A percentile compares a stretch with the other conserved stretches of the same genome.
These are phyloP conservation scores for Phytophthora tentaculata DNA, from an alignment of 352 stramenopile genomes.

Conservation along the genomic window DNA sequence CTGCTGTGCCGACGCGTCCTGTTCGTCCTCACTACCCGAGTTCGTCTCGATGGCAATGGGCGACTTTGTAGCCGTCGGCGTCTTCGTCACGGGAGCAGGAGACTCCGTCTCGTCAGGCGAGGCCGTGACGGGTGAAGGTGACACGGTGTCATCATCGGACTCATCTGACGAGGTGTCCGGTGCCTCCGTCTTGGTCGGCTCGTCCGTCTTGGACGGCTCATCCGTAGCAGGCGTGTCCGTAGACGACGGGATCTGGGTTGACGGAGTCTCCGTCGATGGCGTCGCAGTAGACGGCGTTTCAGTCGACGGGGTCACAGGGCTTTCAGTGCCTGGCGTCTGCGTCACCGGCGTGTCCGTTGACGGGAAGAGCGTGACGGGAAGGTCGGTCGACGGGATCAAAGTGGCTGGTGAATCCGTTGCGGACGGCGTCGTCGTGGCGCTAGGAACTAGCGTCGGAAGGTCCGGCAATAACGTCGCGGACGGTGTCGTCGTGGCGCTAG, in stretches of 20 bases:
- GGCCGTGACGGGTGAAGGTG: conserved; percentile 28
- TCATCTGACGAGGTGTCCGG: conserved; percentile 19
- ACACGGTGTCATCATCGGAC: conserved; percentile 12
- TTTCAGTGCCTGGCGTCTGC: too few relatives aligned
- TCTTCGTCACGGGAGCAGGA: conserved; percentile 26
- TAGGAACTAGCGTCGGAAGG: conserved; percentile 17
- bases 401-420: conserved; percentile 24
- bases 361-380: too few relatives aligned
- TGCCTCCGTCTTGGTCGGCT: conserved; percentile 16
- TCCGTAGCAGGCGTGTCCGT: conserved; percentile 20
- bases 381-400: conserved; percentile 18
- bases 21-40: conserved; percentile 30
- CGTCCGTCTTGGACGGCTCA: conserved; percentile 12
- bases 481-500: conserved; percentile 7
- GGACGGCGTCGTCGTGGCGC: conserved; percentile 9
- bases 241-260: conserved; percentile 5
- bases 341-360: too few relatives aligned
- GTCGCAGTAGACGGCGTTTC: conserved; percentile 10
- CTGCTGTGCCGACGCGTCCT: conserved; percentile 34
- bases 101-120: conserved; percentile 24
- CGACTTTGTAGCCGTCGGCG: conserved; percentile 31
- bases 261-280: conserved; percentile 2
- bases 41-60: conserved; percentile 58
- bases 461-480: conserved; percentile 17
- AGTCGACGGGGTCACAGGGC: conserved; percentile 1